Conservation (phyloP, 192 early-diverging fungal genomes). For the Backusella westeae region DNA sequence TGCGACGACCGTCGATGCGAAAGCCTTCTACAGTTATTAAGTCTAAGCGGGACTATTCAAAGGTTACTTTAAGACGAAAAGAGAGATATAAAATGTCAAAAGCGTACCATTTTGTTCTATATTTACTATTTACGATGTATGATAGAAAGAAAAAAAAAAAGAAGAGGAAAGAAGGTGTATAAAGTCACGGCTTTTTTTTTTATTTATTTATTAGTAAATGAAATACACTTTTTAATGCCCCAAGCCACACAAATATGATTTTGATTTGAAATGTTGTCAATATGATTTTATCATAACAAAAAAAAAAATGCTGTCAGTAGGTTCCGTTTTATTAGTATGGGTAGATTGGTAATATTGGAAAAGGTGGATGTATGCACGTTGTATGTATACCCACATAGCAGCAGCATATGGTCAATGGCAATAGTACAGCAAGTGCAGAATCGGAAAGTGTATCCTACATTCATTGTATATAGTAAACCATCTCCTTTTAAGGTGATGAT, state of each 20-base stretch:
- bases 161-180: not conserved
- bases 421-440: too few species aligned
- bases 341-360: too few species aligned
- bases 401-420: too few species aligned
- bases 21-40: slow-evolving; percentile 62
- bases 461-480: too few species aligned
- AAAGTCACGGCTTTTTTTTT: not conserved
- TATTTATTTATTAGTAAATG: not conserved
- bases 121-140: not conserved
- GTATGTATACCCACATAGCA: too few species aligned
- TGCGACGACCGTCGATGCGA: slow-evolving; percentile 89
- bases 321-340: too few species aligned
- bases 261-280: too few species aligned
- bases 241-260: not conserved
- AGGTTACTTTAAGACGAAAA: not conserved
- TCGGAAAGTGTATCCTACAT: too few species aligned
- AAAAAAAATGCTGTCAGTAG: too few species aligned
- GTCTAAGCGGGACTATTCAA: slow-evolving; percentile 47
- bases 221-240: not conserved
- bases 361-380: too few species aligned
- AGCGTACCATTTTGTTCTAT: not conserved
- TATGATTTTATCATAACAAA: too few species aligned
- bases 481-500: too few species aligned
- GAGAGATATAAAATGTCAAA: not conserved
- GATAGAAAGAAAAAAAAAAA: not conserved